phyloP scores from a whole-genome alignment of 129 eudicot genomes.

The Rutidosis leptorrhynchoides region DNA sequence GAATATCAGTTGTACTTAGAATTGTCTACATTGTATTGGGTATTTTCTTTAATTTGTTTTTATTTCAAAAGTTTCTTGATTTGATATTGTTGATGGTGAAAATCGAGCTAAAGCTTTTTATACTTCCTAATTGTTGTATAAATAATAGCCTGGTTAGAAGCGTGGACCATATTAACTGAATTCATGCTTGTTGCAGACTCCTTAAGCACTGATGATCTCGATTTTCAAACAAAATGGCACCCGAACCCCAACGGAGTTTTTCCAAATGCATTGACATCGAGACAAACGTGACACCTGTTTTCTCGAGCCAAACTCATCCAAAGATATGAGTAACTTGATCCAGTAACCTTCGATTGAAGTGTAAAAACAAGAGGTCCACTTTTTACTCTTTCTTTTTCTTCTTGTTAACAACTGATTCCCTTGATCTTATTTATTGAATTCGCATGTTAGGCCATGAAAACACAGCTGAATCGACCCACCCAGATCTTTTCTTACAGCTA shows the following conservation, averaged over 20 bases:
- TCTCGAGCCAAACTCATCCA: slow-evolving; percentile 87
- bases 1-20: no score
- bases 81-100: slow-evolving; percentile 20
- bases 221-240: slow-evolving; percentile 68
- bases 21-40: no score
- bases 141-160: slow-evolving; percentile 26
- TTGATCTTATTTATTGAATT: slow-evolving; percentile 47
- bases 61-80: slow-evolving; percentile 23
- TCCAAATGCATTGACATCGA: slow-evolving; percentile 91
- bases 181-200: slow-evolving; percentile 47
- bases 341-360: slow-evolving; percentile 70
- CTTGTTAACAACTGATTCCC: slow-evolving; percentile 40
- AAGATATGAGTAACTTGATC: slow-evolving; percentile 67
- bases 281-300: slow-evolving; percentile 84
- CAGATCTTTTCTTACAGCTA: slow-evolving; percentile 48
- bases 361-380: slow-evolving; percentile 78
- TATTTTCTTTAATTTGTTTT: no score
- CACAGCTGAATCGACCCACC: slow-evolving; percentile 47
- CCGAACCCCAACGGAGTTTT: slow-evolving; percentile 86
- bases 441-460: slow-evolving; percentile 83
- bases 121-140: slow-evolving; percentile 23
- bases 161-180: slow-evolving; percentile 48
- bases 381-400: slow-evolving; percentile 41
- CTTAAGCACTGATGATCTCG: slow-evolving; percentile 43
- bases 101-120: slow-evolving; percentile 23